Percentiles rank a stretch among this genome's conserved stretches.
Conservation (phyloP, 2,329 filamentous ascomycete species). For the Cladosporium sp. region DNA sequence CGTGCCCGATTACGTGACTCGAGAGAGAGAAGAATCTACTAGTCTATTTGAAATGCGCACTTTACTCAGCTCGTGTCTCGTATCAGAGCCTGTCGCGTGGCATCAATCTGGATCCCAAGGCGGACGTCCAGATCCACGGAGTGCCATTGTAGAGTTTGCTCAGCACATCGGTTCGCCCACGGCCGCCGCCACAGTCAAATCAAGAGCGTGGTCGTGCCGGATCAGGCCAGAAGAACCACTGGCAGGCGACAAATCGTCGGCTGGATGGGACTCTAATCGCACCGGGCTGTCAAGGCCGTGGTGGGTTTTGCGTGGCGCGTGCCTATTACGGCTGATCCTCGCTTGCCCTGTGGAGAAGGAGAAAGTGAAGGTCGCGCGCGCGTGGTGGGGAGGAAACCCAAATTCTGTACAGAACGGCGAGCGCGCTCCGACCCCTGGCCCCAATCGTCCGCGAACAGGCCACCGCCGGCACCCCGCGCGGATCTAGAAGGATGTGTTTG, state of each 20-base stretch:
- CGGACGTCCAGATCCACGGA: too few species aligned
- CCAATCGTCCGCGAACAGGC: neutral
- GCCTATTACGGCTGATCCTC: constrained; percentile 5
- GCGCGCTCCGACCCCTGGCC: neutral
- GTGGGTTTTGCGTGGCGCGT: neutral
- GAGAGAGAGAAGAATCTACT: too few species aligned
- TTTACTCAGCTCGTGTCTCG: too few species aligned
- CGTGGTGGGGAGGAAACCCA: neutral
- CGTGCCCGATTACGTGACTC: too few species aligned
- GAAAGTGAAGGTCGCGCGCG: neutral
- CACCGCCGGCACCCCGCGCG: constrained; percentile 4
- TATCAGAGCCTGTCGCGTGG: too few species aligned
- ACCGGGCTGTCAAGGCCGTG: neutral
- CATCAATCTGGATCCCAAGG: too few species aligned
- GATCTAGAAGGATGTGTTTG: neutral
- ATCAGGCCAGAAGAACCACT: neutral
- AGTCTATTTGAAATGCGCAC: too few species aligned
- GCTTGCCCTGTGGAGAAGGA: neutral
- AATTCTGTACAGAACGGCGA: constrained; percentile 1
- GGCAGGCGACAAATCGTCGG: neutral
- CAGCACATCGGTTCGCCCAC: too few species aligned
- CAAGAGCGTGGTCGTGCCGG: neutral
- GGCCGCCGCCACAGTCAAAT: too few species aligned
- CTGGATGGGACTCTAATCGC: neutral
- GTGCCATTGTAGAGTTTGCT: too few species aligned